phyloP scores from a whole-genome alignment of 139 green algal genomes.

The Nannochloris sp. region DNA sequence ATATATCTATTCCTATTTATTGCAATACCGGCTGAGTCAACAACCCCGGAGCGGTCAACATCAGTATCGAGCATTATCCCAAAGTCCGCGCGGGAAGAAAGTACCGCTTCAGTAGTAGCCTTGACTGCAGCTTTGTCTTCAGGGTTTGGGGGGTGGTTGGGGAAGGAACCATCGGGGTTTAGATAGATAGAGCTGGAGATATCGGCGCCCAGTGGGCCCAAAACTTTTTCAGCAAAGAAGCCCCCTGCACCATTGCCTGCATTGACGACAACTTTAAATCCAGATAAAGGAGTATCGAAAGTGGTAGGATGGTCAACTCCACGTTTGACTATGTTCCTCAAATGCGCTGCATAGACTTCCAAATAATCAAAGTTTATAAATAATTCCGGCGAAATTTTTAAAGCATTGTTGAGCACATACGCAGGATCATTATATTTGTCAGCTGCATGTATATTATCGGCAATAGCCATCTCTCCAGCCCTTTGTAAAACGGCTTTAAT shows the following conservation, averaged over 20 bases:
- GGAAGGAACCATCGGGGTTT: conserved; percentile 88
- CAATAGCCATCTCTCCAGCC: conserved; percentile 27
- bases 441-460: not conserved
- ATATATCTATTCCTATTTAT: conserved; percentile 97
- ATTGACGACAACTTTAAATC: conserved; percentile 55
- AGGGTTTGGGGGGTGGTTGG: conserved; percentile 92
- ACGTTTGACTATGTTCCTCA: conserved; percentile 62
- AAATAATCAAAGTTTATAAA: conserved; percentile 28
- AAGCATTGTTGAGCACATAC: conserved; percentile 27
- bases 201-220: conserved; percentile 86
- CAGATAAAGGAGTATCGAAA: conserved; percentile 50
- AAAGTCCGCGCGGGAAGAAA: conserved; percentile 63
- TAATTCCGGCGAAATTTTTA: conserved; percentile 12
- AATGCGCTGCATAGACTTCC: conserved; percentile 54
- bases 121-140: conserved; percentile 77
- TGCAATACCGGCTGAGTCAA: conserved; percentile 59
- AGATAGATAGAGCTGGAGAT: conserved; percentile 72
- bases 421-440: conserved; percentile 30
- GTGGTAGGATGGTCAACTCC: conserved; percentile 36
- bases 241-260: conserved; percentile 78
- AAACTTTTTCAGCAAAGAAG: conserved; percentile 82
- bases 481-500: conserved; percentile 65
- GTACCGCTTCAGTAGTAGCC: conserved; percentile 38
- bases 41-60: conserved; percentile 84
- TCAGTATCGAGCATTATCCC: conserved; percentile 97